Base-by-base conservation (phyloP, 768 basidiomycete genomes). In the Boletellus sp. region DNA sequence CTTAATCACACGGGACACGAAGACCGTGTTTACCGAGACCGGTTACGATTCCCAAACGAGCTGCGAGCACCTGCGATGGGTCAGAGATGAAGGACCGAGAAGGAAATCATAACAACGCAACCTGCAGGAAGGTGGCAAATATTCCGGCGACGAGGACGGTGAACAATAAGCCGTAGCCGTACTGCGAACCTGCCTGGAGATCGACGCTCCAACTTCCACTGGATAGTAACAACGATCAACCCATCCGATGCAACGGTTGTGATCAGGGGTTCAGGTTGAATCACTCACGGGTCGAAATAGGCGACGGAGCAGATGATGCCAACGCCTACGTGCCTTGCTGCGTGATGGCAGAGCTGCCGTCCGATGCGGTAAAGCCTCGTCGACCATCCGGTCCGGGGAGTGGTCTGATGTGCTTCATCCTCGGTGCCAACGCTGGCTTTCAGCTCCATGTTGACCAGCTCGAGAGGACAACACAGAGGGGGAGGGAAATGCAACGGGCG, bases 151-250 rank as follows among this genome's bases (percentile, higher is more conserved):
- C 65, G 6, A 96, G 76, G 11, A 98, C 84, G 15, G 90, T 75
- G 68, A 95, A 94, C 26, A 98, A 78, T 13, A 94, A 75, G 52
- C 79, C 79, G 69, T 95, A 96, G 1, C 94, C 93, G 63, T 78
- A 94, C 48, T 83, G 66, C 17, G 87, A 87, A 10, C 92, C 92
- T 1, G 92, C 92, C 67, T 90, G 85, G 8, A 94, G 72, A 70
- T 94, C 92, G 15, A 93, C 91, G 16, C 86, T 82, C 92, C 91
- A 93, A 62, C 93, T 94, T 24, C 91, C 89, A 17, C 85, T 86
- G 47, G 15, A 3, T 22, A 23, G 34, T 28, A 32, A 24, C 40
- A 23, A 37, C 36, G 33, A 40, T 50, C 34, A 54, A 38, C 11
- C 12, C 15, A 44, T 15, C 19, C 17, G 39, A 32, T 47, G 35